Evolutionary conservation across 106 monocot species (phyloP).

Genomic region (Allium cepa): DNA sequence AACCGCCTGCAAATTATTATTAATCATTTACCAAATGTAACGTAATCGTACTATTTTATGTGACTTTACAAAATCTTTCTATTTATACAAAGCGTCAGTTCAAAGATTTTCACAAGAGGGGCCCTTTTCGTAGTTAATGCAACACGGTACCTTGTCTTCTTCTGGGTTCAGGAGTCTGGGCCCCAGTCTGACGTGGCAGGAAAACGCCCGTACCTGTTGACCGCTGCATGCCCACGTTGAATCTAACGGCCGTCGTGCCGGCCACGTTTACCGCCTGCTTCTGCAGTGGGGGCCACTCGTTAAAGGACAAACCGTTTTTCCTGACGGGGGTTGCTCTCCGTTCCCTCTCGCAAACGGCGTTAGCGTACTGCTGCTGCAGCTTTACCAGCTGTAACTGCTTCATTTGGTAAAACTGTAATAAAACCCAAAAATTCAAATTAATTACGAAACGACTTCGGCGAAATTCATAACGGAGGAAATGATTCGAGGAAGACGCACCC

Average conservation of each 20-base stretch:
- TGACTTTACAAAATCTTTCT: too few relatives aligned
- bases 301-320: background rate
- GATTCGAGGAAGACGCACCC: background rate
- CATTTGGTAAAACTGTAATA: constrained; percentile 39
- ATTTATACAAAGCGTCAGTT: too few relatives aligned
- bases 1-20: constrained; percentile 24
- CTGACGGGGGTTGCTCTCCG: background rate
- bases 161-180: constrained; percentile 13
- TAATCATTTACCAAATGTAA: background rate
- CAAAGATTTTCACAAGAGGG: too few relatives aligned
- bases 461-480: background rate
- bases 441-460: background rate
- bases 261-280: constrained; percentile 11
- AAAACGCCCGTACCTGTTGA: constrained; percentile 72
- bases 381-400: constrained; percentile 40
- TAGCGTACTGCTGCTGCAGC: constrained; percentile 18
- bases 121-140: background rate
- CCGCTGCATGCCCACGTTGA: constrained; percentile 24
- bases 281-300: constrained; percentile 22
- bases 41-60: too few relatives aligned
- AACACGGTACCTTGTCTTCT: constrained; percentile 41
- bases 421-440: background rate
- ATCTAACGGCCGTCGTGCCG: constrained; percentile 57
- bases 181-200: constrained; percentile 37
- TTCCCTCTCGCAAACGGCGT: constrained; percentile 18